Evolutionary conservation across 2,329 filamentous ascomycete genomes (phyloP).

Genomic region (Cordyceps cicadae): DNA sequence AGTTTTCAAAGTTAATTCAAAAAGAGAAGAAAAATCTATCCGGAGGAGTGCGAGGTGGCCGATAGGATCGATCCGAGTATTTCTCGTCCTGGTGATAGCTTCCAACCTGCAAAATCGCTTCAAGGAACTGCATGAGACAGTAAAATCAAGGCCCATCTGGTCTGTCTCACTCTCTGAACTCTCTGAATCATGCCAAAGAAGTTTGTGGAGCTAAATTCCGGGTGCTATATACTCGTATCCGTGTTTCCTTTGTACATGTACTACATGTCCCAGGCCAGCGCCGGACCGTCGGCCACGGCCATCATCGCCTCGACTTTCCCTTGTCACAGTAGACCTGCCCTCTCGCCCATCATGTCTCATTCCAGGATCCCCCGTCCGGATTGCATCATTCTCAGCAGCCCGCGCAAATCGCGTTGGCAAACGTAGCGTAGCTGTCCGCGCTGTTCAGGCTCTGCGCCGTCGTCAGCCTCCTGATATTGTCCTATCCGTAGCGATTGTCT

Average conservation of each 20-base stretch:
- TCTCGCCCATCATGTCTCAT: slow-evolving; percentile 1
- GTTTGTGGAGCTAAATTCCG: not conserved
- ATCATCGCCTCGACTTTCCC: not conserved
- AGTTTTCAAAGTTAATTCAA: not conserved
- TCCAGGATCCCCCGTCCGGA: not conserved
- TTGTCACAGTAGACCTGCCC: not conserved
- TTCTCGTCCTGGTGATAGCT: too few species aligned
- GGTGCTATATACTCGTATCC: not conserved
- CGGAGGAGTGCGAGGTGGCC: too few species aligned
- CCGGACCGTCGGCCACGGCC: not conserved
- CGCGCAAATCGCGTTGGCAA: slow-evolving; percentile 14
- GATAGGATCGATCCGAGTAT: too few species aligned
- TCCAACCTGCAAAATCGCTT: too few species aligned
- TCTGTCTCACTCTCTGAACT: too few species aligned
- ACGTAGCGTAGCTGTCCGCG: slow-evolving; percentile 16
- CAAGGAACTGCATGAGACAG: too few species aligned
- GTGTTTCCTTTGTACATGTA: not conserved
- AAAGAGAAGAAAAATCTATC: too few species aligned
- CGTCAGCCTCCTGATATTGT: slow-evolving; percentile 10
- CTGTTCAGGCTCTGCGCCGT: slow-evolving; percentile 14
- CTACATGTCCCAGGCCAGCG: not conserved
- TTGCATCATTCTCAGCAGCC: slow-evolving; percentile 7
- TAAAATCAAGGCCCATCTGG: too few species aligned
- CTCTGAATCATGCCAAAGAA: not conserved
- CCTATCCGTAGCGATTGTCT: slow-evolving; percentile 15